Conservation (phyloP, 768 basidiomycete genomes). For the Lepiota brunneoincarnata region DNA sequence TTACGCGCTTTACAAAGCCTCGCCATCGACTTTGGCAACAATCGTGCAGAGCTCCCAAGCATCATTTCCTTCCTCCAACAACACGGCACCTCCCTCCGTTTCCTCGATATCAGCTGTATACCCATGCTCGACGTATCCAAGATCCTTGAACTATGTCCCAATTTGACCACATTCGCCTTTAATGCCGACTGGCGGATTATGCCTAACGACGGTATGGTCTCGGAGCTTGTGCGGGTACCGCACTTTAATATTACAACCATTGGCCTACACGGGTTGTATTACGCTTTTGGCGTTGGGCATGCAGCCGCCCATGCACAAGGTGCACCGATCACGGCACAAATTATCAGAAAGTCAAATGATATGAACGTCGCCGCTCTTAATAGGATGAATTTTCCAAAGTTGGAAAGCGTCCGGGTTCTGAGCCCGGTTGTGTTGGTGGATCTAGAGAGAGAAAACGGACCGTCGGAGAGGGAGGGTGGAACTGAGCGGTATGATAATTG, state of each 20-base stretch:
- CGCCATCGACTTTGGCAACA: conserved; percentile 50
- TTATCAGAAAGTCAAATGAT: conserved; percentile 60
- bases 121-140: conserved; percentile 53
- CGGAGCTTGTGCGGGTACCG: conserved; percentile 45
- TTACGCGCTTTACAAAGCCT: conserved; percentile 59
- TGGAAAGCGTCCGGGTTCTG: conserved; percentile 58
- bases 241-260: conserved; percentile 58
- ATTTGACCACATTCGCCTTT: conserved; percentile 62
- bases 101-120: conserved; percentile 65
- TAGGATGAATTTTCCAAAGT: conserved; percentile 54
- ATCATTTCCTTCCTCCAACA: conserved; percentile 52
- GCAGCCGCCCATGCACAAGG: conserved; percentile 38
- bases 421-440: conserved; percentile 53
- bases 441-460: conserved; percentile 56
- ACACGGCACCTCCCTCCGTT: conserved; percentile 57
- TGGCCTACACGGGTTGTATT: conserved; percentile 65
- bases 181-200: conserved; percentile 71
- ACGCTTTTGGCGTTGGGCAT: conserved; percentile 67
- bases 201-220: conserved; percentile 30
- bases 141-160: conserved; percentile 63
- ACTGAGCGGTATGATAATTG: conserved; percentile 66
- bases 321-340: conserved; percentile 40
- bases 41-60: conserved; percentile 54
- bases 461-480: conserved; percentile 34
- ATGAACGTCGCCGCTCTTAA: conserved; percentile 57